Evolutionary conservation across 768 basidiomycete species (phyloP).

Genomic region (Trametes elegans): DNA sequence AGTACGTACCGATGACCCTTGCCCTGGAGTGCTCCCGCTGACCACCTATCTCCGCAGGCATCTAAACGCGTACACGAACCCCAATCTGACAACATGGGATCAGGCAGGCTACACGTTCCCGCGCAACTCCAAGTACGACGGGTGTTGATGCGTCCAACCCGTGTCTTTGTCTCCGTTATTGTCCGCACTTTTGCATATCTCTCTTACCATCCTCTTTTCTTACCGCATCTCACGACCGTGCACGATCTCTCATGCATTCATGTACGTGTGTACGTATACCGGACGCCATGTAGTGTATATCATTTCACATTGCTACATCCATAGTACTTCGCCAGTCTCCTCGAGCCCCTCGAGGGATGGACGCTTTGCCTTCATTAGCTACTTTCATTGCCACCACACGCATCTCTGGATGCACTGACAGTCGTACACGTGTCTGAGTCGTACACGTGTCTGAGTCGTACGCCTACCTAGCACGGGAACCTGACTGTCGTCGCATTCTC

Average conservation of each 20-base stretch:
- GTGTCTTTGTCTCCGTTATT: background rate
- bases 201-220: background rate
- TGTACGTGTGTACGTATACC: conserved; percentile 16
- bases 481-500: background rate
- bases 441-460: no score
- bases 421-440: no score
- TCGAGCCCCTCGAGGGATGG: background rate
- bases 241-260: conserved; percentile 20
- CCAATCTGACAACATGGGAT: conserved; percentile 86
- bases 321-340: conserved; percentile 5
- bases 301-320: background rate
- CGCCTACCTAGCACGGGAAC: background rate
- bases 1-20: conserved; percentile 34
- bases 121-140: conserved; percentile 48
- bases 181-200: conserved; percentile 3
- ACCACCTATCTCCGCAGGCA: conserved; percentile 30
- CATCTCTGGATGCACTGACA: no score
- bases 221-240: conserved; percentile 13
- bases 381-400: no score
- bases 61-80: conserved; percentile 64
- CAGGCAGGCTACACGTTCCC: conserved; percentile 77
- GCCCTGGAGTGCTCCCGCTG: background rate
- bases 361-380: background rate
- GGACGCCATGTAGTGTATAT: conserved; percentile 20
- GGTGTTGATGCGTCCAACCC: conserved; percentile 30